Conservation (phyloP, 2,329 filamentous ascomycete species). For the Trichocomaceae sp. region DNA sequence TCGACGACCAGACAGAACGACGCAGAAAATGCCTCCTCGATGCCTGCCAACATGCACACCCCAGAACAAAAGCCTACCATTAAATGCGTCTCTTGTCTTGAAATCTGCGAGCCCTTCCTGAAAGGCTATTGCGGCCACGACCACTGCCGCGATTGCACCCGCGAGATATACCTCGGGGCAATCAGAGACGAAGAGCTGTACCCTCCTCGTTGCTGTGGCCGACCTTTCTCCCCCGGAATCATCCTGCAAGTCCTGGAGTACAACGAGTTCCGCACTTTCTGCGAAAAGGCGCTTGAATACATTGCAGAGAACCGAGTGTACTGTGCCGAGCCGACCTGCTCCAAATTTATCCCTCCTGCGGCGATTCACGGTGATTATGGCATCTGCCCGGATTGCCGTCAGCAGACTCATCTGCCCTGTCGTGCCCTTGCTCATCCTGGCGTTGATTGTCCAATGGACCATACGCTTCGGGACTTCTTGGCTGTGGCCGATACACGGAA, state of each 20-base stretch:
- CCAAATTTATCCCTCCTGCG: conserved; percentile 17
- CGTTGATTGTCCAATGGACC: conserved; percentile 17
- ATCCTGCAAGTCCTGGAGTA: conserved; percentile 10
- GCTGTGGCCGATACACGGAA: not conserved
- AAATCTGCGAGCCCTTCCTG: not conserved
- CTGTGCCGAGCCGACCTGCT: conserved; percentile 18
- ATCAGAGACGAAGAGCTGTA: conserved; percentile 17
- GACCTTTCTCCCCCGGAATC: conserved; percentile 7
- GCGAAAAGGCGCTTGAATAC: conserved; percentile 15
- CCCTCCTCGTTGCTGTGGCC: conserved; percentile 17
- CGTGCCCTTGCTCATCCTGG: conserved; percentile 15
- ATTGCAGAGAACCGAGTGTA: conserved; percentile 15
- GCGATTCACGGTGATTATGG: not conserved
- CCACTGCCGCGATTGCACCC: conserved; percentile 9
- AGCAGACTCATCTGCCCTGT: conserved; percentile 16
- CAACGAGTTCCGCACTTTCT: conserved; percentile 13
- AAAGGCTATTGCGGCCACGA: not conserved
- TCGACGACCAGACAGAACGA: not conserved
- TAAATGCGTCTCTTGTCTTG: not conserved
- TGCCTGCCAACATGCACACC: not conserved
- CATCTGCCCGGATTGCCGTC: conserved; percentile 13
- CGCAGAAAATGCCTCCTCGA: not conserved
- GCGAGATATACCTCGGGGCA: conserved; percentile 14
- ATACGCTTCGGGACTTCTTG: conserved; percentile 6
- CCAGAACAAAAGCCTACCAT: not conserved